Percentiles rank a stretch among this genome's conserved stretches.
These are phyloP conservation scores for Mortierella sp. DNA, from an alignment of 371 early-diverging fungal species.

Conservation along the genomic window DNA sequence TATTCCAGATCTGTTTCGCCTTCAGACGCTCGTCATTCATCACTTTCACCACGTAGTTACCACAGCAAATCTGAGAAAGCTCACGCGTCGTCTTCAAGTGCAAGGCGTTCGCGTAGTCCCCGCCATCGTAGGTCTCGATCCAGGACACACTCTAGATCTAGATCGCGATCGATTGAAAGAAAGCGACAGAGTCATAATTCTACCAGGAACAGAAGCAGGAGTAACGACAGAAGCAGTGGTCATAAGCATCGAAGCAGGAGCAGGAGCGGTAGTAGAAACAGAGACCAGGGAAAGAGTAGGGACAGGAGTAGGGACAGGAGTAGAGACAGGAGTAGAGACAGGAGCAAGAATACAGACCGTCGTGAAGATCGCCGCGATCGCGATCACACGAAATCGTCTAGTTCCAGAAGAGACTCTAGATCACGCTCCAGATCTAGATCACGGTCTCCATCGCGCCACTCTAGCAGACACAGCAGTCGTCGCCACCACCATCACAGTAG, in stretches of 20 bases:
- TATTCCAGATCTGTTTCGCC: constrained; percentile 25
- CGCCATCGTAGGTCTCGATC: constrained; percentile 14
- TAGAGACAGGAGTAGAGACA: constrained; percentile 1
- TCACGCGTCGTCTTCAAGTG: not conserved
- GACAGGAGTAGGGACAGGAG: constrained; percentile 1
- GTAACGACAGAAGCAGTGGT: no score
- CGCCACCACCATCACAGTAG: constrained; percentile 8
- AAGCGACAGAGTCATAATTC: not conserved
- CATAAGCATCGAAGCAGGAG: not conserved
- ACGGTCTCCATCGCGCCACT: constrained; percentile 28
- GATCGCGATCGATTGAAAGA: constrained; percentile 17
- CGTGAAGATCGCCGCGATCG: not conserved
- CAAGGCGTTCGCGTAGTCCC: constrained; percentile 1
- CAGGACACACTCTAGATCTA: constrained; percentile 16
- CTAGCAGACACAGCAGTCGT: not conserved
- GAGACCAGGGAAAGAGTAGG: not conserved
- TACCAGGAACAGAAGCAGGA: not conserved
- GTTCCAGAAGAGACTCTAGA: constrained; percentile 19
- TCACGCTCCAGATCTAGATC: constrained; percentile 35
- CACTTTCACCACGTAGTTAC: not conserved
- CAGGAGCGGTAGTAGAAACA: not conserved
- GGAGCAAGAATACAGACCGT: constrained; percentile 13
- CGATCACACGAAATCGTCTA: constrained; percentile 22
- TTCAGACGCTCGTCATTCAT: not conserved
- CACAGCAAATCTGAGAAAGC: not conserved